A percentile compares a stretch with the other conserved stretches of the same genome.
Conservation (phyloP, 495 filamentous ascomycete genomes). For the Tuber microsphaerosporum region DNA sequence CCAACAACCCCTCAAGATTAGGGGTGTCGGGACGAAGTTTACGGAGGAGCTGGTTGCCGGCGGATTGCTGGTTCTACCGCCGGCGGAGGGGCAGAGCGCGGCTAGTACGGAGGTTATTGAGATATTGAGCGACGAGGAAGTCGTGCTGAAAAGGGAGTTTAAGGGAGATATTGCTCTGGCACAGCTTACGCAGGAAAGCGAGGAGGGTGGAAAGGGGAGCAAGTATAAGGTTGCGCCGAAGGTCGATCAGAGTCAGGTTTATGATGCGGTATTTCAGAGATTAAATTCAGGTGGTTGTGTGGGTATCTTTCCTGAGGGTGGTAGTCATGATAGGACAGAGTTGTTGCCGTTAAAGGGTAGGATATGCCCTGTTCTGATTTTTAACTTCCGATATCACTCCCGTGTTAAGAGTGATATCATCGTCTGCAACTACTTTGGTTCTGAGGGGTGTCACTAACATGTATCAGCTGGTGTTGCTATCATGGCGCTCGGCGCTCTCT, state of each 20-base stretch:
- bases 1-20: conserved; percentile 72
- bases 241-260: conserved; percentile 88
- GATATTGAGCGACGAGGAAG: conserved; percentile 70
- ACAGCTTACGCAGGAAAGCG: conserved; percentile 72
- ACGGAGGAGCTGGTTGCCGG: conserved; percentile 64
- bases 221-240: conserved; percentile 85
- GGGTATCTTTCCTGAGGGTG: conserved; percentile 96
- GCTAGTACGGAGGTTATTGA: conserved; percentile 73
- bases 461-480: conserved; percentile 77
- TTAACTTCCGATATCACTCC: neutral
- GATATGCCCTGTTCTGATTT: conserved; percentile 5
- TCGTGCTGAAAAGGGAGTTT: conserved; percentile 80
- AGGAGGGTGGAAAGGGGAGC: conserved; percentile 66
- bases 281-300: conserved; percentile 79
- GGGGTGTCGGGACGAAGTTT: conserved; percentile 83
- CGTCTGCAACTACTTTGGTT: neutral
- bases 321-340: conserved; percentile 91
- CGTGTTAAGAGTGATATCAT: neutral
- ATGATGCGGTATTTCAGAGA: conserved; percentile 80
- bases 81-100: conserved; percentile 63
- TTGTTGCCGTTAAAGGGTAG: conserved; percentile 82
- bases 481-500: conserved; percentile 91
- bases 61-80: conserved; percentile 79
- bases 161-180: conserved; percentile 59
- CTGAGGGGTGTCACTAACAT: conserved; percentile 27